These are phyloP conservation scores for Monosporascus sp. DNA, from an alignment of 2,329 filamentous ascomycete species.

Conservation along the genomic window DNA sequence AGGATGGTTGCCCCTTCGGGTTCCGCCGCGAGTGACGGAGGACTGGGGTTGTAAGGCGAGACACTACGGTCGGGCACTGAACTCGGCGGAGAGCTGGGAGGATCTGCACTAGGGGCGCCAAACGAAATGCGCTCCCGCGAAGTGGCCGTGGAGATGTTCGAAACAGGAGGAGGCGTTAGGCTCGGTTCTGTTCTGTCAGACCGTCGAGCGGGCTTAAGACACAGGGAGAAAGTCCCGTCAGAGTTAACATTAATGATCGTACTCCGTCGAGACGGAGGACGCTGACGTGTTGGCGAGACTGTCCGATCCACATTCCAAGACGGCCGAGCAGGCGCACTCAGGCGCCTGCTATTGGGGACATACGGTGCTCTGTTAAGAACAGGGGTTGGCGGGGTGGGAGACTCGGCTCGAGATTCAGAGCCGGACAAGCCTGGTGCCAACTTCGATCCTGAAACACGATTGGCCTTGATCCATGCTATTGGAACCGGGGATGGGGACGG, in stretches of 20 bases:
- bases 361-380: constrained; percentile 32
- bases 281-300: constrained; percentile 17
- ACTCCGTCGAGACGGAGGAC: constrained; percentile 34
- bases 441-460: constrained; percentile 43
- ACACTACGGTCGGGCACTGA: constrained; percentile 40
- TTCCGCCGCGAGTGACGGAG: constrained; percentile 28
- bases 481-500: constrained; percentile 26
- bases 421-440: constrained; percentile 29
- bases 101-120: constrained; percentile 40
- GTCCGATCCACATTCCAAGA: constrained; percentile 19
- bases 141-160: constrained; percentile 39
- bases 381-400: constrained; percentile 31
- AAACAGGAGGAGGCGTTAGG: constrained; percentile 39
- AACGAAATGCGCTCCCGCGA: constrained; percentile 46
- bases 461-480: constrained; percentile 33
- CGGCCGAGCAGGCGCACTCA: constrained; percentile 31
- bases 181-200: constrained; percentile 26
- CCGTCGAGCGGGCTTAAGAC: constrained; percentile 26
- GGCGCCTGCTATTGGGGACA: constrained; percentile 32
- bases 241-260: constrained; percentile 47
- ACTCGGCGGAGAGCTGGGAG: constrained; percentile 44
- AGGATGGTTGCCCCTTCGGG: constrained; percentile 28
- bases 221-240: constrained; percentile 55
- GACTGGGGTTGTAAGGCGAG: constrained; percentile 30
- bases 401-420: constrained; percentile 24